Conservation (phyloP, 148 eudicot species). For the Cornus suecica region DNA sequence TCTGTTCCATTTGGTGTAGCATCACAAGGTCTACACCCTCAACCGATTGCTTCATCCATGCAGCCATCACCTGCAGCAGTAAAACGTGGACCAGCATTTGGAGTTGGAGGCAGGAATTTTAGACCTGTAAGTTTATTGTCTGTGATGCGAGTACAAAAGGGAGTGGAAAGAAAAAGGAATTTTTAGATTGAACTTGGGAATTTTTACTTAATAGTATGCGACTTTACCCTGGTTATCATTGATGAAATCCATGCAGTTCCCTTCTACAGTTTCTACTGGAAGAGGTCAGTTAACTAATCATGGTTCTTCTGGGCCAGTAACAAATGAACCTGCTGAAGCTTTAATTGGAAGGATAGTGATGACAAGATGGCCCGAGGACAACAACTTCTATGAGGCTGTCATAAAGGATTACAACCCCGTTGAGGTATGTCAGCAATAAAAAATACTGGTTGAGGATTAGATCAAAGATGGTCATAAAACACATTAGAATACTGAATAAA, state of each 20-base stretch:
- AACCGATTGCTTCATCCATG: conserved; percentile 28
- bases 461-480: background rate
- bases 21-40: conserved; percentile 39
- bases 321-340: conserved; percentile 44
- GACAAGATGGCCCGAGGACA: conserved; percentile 94
- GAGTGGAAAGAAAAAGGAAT: background rate
- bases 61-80: conserved; percentile 48
- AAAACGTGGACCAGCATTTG: conserved; percentile 39
- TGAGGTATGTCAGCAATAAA: conserved; percentile 48
- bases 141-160: background rate
- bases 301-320: conserved; percentile 37
- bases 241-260: conserved; percentile 26
- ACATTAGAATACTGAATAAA: background rate
- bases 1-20: conserved; percentile 42
- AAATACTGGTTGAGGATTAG: conserved; percentile 13
- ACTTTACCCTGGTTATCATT: conserved; percentile 24
- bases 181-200: conserved; percentile 4
- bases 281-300: conserved; percentile 37
- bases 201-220: conserved; percentile 29
- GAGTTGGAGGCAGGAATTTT: conserved; percentile 54
- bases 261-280: conserved; percentile 21
- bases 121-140: conserved; percentile 42
- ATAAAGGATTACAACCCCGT: conserved; percentile 65
- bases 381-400: conserved; percentile 84
- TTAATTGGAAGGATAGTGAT: conserved; percentile 78